Conservation (phyloP, 2,329 filamentous ascomycete genomes). For the Ophioceras dolichostomum region DNA sequence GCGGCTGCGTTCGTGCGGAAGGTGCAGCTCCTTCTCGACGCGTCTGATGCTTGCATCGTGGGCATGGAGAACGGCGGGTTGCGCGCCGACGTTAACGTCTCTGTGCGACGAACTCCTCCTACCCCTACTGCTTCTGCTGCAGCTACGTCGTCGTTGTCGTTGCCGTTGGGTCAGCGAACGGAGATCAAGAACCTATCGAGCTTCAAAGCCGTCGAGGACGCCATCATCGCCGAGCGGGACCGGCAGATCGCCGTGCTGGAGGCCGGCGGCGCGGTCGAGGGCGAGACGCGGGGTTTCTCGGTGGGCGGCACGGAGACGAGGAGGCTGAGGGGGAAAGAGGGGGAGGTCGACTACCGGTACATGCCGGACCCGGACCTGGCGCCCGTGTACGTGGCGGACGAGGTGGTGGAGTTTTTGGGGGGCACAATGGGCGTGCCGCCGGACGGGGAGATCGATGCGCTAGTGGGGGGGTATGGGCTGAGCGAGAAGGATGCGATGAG, state of each 20-base stretch:
- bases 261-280: slow-evolving; percentile 58
- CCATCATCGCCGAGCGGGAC: slow-evolving; percentile 81
- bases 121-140: too few species aligned
- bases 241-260: slow-evolving; percentile 76
- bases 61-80: slow-evolving; percentile 92
- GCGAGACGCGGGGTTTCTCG: slow-evolving; percentile 90
- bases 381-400: slow-evolving; percentile 61
- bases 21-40: slow-evolving; percentile 66
- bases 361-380: slow-evolving; percentile 93
- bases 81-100: slow-evolving; percentile 91
- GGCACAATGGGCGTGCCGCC: slow-evolving; percentile 57
- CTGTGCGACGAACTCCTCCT: slow-evolving; percentile 49
- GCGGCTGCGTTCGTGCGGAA: slow-evolving; percentile 85
- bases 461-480: slow-evolving; percentile 54
- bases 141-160: too few species aligned
- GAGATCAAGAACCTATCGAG: slow-evolving; percentile 97
- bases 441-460: slow-evolving; percentile 52
- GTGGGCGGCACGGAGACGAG: slow-evolving; percentile 73
- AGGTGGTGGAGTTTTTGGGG: slow-evolving; percentile 54
- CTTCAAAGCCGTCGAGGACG: slow-evolving; percentile 90
- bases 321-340: slow-evolving; percentile 80
- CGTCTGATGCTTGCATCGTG: slow-evolving; percentile 73
- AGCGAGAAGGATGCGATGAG: slow-evolving; percentile 74
- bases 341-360: slow-evolving; percentile 94
- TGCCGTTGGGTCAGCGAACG: slow-evolving; percentile 64